A percentile compares a stretch with the other conserved stretches of the same genome.
Evolutionary conservation across 1,139 yeast species (phyloP).

Genomic region (Zygosaccharomyces sapae): DNA sequence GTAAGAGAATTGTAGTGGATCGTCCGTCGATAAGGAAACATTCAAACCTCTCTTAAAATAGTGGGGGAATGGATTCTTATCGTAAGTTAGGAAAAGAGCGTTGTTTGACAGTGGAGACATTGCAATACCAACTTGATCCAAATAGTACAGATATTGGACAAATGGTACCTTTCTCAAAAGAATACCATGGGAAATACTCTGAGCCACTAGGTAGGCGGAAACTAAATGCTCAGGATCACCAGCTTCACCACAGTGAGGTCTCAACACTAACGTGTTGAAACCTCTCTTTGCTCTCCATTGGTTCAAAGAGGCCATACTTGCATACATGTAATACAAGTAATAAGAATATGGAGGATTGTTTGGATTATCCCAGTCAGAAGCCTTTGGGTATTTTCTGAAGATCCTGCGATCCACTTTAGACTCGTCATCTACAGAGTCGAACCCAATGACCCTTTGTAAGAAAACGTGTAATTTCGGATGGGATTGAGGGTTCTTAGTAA

Average conservation of each 20-base stretch:
- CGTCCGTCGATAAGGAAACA: conserved; percentile 89
- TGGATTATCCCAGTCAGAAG: conserved; percentile 70
- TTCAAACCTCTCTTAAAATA: conserved; percentile 91
- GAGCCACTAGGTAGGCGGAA: conserved; percentile 82
- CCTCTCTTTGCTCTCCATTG: conserved; percentile 71
- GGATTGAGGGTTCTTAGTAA: conserved; percentile 71
- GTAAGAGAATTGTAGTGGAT: conserved; percentile 90
- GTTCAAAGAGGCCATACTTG: conserved; percentile 82
- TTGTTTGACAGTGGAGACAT: conserved; percentile 98
- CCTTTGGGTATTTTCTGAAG: conserved; percentile 76
- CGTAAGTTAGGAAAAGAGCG: conserved; percentile 91
- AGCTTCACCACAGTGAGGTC: conserved; percentile 99
- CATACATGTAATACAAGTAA: conserved; percentile 81
- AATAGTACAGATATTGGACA: conserved; percentile 84
- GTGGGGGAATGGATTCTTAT: conserved; percentile 84
- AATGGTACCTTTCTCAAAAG: conserved; percentile 87
- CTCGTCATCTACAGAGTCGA: conserved; percentile 98
- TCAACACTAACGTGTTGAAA: conserved; percentile 80
- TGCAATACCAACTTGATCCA: conserved; percentile 96
- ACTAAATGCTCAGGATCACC: conserved; percentile 98
- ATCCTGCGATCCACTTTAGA: conserved; percentile 81
- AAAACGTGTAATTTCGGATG: conserved; percentile 89
- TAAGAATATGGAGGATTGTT: conserved; percentile 97
- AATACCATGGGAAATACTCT: conserved; percentile 94
- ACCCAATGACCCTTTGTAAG: conserved; percentile 91